A percentile compares a stretch with the other conserved stretches of the same genome.
These are phyloP conservation scores for Cyberlindnera maritima DNA, from an alignment of 805 yeast genomes.

Conservation along the genomic window DNA sequence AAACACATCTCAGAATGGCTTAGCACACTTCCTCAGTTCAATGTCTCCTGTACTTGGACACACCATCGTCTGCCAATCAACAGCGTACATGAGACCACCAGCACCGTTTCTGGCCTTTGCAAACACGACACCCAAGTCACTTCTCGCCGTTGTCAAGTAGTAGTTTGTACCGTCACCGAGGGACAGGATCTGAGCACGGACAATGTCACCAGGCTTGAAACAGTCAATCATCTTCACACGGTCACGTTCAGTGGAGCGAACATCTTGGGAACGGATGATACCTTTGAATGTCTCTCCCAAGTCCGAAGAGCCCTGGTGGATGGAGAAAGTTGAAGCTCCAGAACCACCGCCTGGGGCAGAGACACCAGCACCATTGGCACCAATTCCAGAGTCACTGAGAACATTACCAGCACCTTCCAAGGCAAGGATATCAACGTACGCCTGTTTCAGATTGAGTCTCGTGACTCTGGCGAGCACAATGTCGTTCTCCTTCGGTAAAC, in stretches of 20 bases:
- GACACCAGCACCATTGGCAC: constrained; percentile 47
- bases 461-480: constrained; percentile 74
- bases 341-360: constrained; percentile 53
- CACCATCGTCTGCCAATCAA: constrained; percentile 96
- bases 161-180: constrained; percentile 94
- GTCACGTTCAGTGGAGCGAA: constrained; percentile 89
- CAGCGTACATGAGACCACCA: constrained; percentile 79
- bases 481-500: constrained; percentile 82
- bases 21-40: constrained; percentile 89
- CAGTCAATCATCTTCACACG: constrained; percentile 73
- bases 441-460: constrained; percentile 65
- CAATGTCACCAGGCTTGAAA: constrained; percentile 89
- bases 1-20: constrained; percentile 51
- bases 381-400: constrained; percentile 62
- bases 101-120: constrained; percentile 66
- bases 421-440: constrained; percentile 70
- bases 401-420: constrained; percentile 62
- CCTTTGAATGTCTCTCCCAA: constrained; percentile 90
- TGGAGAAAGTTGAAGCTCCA: constrained; percentile 43
- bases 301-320: constrained; percentile 55
- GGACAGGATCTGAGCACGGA: constrained; percentile 75
- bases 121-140: constrained; percentile 91
- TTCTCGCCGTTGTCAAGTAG: constrained; percentile 83
- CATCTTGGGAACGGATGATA: constrained; percentile 80
- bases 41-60: constrained; percentile 69